Conservation (phyloP, 352 stramenopile genomes). For the Pythium aristosporum region DNA sequence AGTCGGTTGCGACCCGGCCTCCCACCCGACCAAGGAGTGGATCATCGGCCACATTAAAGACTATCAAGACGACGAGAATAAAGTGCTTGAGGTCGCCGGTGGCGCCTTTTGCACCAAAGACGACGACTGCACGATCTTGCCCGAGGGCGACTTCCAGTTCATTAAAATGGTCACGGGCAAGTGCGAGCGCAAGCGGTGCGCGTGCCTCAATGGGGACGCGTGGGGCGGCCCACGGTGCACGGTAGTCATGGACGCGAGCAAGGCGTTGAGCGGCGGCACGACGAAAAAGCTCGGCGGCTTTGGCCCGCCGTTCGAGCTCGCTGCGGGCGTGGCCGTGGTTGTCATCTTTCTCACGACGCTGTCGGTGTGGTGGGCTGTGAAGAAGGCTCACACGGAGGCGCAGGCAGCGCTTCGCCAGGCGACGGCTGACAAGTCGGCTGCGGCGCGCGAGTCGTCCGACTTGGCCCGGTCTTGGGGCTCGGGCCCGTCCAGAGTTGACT, state of each 20-base stretch:
- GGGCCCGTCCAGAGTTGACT: background rate
- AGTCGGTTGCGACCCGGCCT: conserved; percentile 54
- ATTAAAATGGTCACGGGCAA: conserved; percentile 19
- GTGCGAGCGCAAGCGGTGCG: conserved; percentile 44
- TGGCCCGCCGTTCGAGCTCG: conserved; percentile 31
- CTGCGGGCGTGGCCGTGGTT: conserved; percentile 24
- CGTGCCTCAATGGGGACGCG: conserved; percentile 29
- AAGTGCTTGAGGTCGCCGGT: conserved; percentile 50
- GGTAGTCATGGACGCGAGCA: conserved; percentile 3
- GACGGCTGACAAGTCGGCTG: background rate
- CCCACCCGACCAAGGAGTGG: conserved; percentile 71
- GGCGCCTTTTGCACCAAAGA: conserved; percentile 54
- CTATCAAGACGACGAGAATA: conserved; percentile 71
- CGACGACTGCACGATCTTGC: conserved; percentile 55
- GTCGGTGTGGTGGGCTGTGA: conserved; percentile 24
- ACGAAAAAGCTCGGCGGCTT: conserved; percentile 3
- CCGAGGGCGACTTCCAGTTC: conserved; percentile 19
- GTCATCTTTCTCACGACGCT: conserved; percentile 32
- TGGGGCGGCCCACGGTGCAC: conserved; percentile 9
- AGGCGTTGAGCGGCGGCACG: background rate
- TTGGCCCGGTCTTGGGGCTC: conserved; percentile 1
- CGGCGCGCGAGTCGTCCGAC: conserved; percentile 1
- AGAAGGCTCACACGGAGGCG: background rate
- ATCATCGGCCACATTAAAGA: conserved; percentile 76
- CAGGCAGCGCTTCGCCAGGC: conserved; percentile 2